Conservation (phyloP, 1,139 yeast genomes). For the Arxiozyma telluris region DNA sequence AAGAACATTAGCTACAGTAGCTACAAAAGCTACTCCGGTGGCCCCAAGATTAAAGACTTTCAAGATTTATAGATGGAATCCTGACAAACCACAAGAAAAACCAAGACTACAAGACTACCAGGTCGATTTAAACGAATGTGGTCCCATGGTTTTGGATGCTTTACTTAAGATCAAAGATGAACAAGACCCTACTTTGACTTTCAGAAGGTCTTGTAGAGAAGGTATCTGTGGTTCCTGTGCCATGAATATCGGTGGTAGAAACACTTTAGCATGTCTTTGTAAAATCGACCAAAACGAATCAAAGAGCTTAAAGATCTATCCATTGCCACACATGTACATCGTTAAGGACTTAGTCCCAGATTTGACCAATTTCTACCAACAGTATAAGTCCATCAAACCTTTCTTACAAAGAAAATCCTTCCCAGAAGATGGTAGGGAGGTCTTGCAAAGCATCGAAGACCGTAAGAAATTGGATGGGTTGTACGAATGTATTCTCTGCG, state of each 20-base stretch:
- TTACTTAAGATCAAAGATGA: conserved; percentile 89
- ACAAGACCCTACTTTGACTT: conserved; percentile 89
- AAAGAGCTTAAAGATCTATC: conserved; percentile 82
- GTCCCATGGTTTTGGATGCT: conserved; percentile 98
- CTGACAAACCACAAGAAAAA: conserved; percentile 90
- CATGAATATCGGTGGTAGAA: conserved; percentile 96
- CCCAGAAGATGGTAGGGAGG: conserved; percentile 90
- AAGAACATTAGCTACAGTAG: conserved; percentile 23
- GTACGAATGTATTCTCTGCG: conserved; percentile 96
- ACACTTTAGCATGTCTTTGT: conserved; percentile 94
- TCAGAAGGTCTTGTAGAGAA: conserved; percentile 98
- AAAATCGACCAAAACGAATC: conserved; percentile 73
- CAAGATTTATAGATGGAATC: conserved; percentile 96
- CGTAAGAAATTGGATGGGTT: conserved; percentile 95
- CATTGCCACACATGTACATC: conserved; percentile 96
- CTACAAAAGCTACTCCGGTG: conserved; percentile 22
- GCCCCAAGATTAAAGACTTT: conserved; percentile 66
- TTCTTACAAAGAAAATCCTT: conserved; percentile 74
- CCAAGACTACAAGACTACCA: conserved; percentile 79
- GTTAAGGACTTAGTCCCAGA: conserved; percentile 97
- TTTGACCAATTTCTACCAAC: conserved; percentile 94
- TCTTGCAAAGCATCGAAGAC: conserved; percentile 83
- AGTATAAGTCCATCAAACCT: conserved; percentile 96
- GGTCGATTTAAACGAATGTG: conserved; percentile 82
- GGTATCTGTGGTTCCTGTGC: conserved; percentile 99